Percentiles rank a stretch among this genome's conserved stretches.
phyloP scores from a whole-genome alignment of 73 alveolate genomes.

The Blepharisma japonicum region DNA sequence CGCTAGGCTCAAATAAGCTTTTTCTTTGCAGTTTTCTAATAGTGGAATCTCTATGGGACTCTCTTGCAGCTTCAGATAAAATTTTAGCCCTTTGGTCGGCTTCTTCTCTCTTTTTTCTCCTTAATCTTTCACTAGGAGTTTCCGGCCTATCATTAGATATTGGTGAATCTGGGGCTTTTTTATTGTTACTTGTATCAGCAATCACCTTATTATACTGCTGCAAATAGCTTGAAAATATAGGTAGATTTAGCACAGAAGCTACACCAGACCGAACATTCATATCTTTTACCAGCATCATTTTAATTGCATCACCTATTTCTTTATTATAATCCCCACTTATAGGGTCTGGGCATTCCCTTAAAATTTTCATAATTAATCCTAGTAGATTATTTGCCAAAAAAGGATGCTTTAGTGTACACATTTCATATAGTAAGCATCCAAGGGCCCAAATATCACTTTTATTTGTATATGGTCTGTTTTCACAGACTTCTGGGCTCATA shows the following conservation, averaged over 20 bases:
- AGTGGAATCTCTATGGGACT: no score
- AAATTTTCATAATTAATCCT: slow-evolving; percentile 71
- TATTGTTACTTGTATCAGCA: neutral
- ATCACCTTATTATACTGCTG: neutral
- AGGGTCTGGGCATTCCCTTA: slow-evolving; percentile 68
- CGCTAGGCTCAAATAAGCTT: no score
- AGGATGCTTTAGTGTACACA: slow-evolving; percentile 78
- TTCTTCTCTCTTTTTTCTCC: slow-evolving; percentile 9
- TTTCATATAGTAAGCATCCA: slow-evolving; percentile 88
- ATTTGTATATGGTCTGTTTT: slow-evolving; percentile 57
- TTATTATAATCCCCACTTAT: slow-evolving; percentile 64
- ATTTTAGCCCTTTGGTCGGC: neutral
- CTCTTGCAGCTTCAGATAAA: no score
- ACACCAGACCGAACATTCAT: slow-evolving; percentile 66
- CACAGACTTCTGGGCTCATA: slow-evolving; percentile 83
- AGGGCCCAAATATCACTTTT: slow-evolving; percentile 86
- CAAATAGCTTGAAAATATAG: slow-evolving; percentile 16
- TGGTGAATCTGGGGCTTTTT: neutral
- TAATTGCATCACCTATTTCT: slow-evolving; percentile 55
- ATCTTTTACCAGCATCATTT: slow-evolving; percentile 53
- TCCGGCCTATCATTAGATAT: no score
- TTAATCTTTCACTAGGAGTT: no score
- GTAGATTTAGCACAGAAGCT: slow-evolving; percentile 47
- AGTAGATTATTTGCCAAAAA: slow-evolving; percentile 75
- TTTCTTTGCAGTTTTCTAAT: no score